Conservation (phyloP, 2,329 filamentous ascomycete genomes). For the Pyricularia sp. region DNA sequence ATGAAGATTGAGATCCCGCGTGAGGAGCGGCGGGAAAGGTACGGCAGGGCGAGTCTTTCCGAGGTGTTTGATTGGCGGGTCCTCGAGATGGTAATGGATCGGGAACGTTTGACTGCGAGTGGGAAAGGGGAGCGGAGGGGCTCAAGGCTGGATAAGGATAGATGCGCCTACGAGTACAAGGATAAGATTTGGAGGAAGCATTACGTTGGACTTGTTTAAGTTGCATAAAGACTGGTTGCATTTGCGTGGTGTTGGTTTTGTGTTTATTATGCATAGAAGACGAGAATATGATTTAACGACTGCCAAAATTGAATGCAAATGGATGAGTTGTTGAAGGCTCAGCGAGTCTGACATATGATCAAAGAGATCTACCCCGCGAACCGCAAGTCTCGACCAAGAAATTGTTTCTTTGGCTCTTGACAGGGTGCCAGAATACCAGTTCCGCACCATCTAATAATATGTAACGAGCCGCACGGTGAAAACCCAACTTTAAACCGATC, state of each 20-base stretch:
- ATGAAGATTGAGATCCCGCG: slow-evolving; percentile 11
- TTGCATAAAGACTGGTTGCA: background rate
- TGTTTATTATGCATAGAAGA: background rate
- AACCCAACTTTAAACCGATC: too few species aligned
- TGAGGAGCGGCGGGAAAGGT: slow-evolving; percentile 6
- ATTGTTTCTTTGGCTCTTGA: too few species aligned
- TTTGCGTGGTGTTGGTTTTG: background rate
- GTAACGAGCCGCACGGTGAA: too few species aligned
- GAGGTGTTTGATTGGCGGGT: slow-evolving; percentile 25
- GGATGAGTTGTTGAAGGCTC: background rate
- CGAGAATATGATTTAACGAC: background rate
- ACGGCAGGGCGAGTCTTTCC: slow-evolving; percentile 15
- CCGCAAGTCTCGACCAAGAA: too few species aligned
- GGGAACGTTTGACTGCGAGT: slow-evolving; percentile 10
- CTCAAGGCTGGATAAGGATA: background rate
- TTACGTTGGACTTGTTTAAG: background rate
- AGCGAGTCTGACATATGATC: background rate
- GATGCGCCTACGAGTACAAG: background rate
- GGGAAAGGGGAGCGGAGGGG: background rate
- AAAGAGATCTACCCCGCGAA: background rate
- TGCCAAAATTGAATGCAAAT: background rate
- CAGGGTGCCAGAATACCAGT: too few species aligned
- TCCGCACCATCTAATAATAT: too few species aligned
- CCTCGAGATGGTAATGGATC: slow-evolving; percentile 15
- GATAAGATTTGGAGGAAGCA: slow-evolving; percentile 1